Evolutionary conservation across 2,329 filamentous ascomycete genomes (phyloP).

Genomic region (Penicillium sp.): DNA sequence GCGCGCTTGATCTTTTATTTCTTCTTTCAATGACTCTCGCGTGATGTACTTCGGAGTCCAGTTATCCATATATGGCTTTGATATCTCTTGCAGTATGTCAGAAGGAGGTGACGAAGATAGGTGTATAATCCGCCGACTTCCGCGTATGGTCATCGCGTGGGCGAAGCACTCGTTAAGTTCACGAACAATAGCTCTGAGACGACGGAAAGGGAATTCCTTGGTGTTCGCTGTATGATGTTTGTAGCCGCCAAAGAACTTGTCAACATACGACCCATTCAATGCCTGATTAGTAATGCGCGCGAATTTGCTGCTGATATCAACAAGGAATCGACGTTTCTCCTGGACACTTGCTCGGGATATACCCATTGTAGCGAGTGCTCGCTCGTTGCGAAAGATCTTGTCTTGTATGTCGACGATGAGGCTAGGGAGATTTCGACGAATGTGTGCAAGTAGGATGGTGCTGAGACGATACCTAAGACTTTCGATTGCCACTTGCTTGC

Average conservation of each 20-base stretch:
- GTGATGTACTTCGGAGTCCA: conserved; percentile 13
- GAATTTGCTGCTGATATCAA: conserved; percentile 43
- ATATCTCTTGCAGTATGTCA: not conserved
- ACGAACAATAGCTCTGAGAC: conserved; percentile 32
- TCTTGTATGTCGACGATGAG: conserved; percentile 42
- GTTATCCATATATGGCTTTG: conserved; percentile 18
- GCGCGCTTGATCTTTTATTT: conserved; percentile 33
- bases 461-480: conserved; percentile 36
- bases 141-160: conserved; percentile 24
- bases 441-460: conserved; percentile 35
- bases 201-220: conserved; percentile 18
- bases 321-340: conserved; percentile 31
- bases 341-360: conserved; percentile 25
- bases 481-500: conserved; percentile 32
- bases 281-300: conserved; percentile 42
- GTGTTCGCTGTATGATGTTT: conserved; percentile 9
- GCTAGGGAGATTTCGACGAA: conserved; percentile 34
- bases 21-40: conserved; percentile 14
- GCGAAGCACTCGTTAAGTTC: conserved; percentile 33
- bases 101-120: not conserved
- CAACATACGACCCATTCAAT: conserved; percentile 44
- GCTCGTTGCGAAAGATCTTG: conserved; percentile 38
- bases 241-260: conserved; percentile 43
- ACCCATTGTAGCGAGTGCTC: conserved; percentile 28
- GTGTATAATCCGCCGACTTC: conserved; percentile 15